Evolutionary conservation across 306 rosid genomes (phyloP), one percentile per base, ranked within the genome.

Genomic region (Cicer yamashitae): DNA sequence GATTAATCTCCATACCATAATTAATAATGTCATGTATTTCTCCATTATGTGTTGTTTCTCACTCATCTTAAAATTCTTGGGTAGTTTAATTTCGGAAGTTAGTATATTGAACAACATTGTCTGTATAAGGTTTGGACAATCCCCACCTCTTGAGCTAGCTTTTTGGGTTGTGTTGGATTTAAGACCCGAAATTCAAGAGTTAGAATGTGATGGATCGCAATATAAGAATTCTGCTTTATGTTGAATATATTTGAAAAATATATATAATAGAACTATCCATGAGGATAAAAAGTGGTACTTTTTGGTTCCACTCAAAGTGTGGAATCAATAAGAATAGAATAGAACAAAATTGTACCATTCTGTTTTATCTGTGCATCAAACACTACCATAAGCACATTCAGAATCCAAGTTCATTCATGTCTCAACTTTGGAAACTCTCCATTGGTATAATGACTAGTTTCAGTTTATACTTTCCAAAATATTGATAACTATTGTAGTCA

Each of bases 41-140:
- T 75, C 43, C 20, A 45, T 18, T 20, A 12, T 67, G 44, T 59
- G 65, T 46, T 74, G 43, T 37, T 71, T 79, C 22, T 22, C 52
- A 0, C 18, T 70, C 50, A 64, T 75, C 64, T 73, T 25, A 10
- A 34, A 37, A 9, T 17, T 82, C 61, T 17, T 67, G 15, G 17
- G 58, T 12, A 70, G 15, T 58, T 62, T 15, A 46, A 8, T 52
- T 65, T 46, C 14, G 67, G 52, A 12, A 34, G 66, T 56, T 38
- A 76, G 10, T 41, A 39, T 76, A 10, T 25, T 41, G 30, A 22
- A 25, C 40, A 25, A 22, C 25, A 30, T 6, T 59, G 66, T 59
- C 43, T 7, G 6, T 13, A 8, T 11, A 12, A 12, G 17, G 18
- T 59, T 59, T 59, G 18, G 18, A 17, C 9, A 30, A 59, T 59